A percentile compares a stretch with the other conserved stretches of the same genome.
Evolutionary conservation across 2,329 filamentous ascomycete genomes (phyloP).

Genomic region (Cryphonectria naterciae): DNA sequence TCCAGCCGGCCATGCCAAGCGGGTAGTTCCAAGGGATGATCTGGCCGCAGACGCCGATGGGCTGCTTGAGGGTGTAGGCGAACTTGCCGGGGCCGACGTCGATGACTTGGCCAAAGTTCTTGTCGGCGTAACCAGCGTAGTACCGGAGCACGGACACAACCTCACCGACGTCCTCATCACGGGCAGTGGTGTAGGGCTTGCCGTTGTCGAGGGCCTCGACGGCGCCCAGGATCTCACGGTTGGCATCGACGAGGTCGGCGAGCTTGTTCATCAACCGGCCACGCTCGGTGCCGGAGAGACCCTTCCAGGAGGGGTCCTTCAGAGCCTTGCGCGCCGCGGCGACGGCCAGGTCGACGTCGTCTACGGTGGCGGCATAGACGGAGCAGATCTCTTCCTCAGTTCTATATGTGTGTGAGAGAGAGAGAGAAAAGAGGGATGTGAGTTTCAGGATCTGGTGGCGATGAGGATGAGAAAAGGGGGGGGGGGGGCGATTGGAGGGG

Average conservation of each 20-base stretch:
- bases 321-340: slow-evolving; percentile 71
- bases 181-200: slow-evolving; percentile 70
- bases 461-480: too few relatives aligned
- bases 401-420: slow-evolving; percentile 34
- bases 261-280: slow-evolving; percentile 72
- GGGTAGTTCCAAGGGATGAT: slow-evolving; percentile 87
- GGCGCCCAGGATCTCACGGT: slow-evolving; percentile 55
- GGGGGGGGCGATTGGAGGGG: too few relatives aligned
- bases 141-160: slow-evolving; percentile 63
- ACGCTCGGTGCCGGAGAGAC: slow-evolving; percentile 68
- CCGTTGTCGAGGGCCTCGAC: slow-evolving; percentile 81
- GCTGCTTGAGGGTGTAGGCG: slow-evolving; percentile 76
- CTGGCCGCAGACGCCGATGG: slow-evolving; percentile 74
- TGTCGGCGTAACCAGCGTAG: slow-evolving; percentile 81
- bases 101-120: slow-evolving; percentile 78
- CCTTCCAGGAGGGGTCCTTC: slow-evolving; percentile 68
- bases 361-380: slow-evolving; percentile 68
- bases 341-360: slow-evolving; percentile 73
- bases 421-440: background rate
- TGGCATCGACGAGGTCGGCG: slow-evolving; percentile 68
- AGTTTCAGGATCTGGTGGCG: background rate
- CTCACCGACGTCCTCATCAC: slow-evolving; percentile 64
- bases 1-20: slow-evolving; percentile 76
- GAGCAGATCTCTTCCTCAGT: slow-evolving; percentile 70
- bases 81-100: slow-evolving; percentile 71